Conservation (phyloP, 2,329 filamentous ascomycete species). For the Stemphylium lycopersici region DNA sequence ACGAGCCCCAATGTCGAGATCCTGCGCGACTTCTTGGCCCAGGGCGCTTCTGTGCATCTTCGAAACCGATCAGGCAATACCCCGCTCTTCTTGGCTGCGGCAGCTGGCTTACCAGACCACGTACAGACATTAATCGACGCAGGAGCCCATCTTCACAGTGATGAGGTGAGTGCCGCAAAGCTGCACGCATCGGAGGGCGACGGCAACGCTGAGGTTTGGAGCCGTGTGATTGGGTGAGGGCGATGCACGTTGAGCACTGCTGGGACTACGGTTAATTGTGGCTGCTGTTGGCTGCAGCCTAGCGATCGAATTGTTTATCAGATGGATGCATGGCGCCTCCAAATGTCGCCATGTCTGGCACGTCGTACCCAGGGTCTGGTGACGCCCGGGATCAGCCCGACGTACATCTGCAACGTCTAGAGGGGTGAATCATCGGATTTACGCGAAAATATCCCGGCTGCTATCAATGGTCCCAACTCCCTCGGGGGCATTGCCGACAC, state of each 20-base stretch:
- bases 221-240: constrained; percentile 41
- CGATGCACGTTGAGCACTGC: constrained; percentile 16
- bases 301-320: constrained; percentile 16
- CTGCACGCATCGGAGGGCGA: constrained; percentile 48
- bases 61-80: constrained; percentile 64
- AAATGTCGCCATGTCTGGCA: constrained; percentile 37
- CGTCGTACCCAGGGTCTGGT: constrained; percentile 32
- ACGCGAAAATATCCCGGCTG: constrained; percentile 27
- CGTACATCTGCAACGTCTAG: constrained; percentile 21
- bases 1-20: constrained; percentile 62
- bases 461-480: constrained; percentile 5
- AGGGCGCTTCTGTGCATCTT: constrained; percentile 65
- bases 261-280: constrained; percentile 38
- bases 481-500: not conserved
- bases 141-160: constrained; percentile 65
- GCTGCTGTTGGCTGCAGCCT: constrained; percentile 28
- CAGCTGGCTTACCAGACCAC: constrained; percentile 61
- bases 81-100: constrained; percentile 65
- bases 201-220: constrained; percentile 43
- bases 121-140: constrained; percentile 61
- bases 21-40: constrained; percentile 61
- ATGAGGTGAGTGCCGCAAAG: constrained; percentile 61
- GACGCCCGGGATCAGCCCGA: constrained; percentile 31
- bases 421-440: constrained; percentile 27
- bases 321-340: constrained; percentile 27